Conservation (phyloP, 2,329 filamentous ascomycete species). For the Trichophyton equinum region DNA sequence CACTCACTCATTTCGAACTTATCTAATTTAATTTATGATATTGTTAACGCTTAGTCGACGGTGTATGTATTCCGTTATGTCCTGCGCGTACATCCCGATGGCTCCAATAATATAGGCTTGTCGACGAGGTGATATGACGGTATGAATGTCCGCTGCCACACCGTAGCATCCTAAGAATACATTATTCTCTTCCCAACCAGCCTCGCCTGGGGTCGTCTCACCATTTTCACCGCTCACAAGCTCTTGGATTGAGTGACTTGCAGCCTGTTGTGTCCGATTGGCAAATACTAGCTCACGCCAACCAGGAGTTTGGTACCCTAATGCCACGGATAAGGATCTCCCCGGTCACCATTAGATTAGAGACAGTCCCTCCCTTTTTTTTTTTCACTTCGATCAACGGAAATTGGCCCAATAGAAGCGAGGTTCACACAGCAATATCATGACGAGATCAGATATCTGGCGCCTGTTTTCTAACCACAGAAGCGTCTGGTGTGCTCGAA, state of each 20-base stretch:
- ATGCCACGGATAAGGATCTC: neutral
- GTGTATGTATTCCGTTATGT: neutral
- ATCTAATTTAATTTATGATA: slow-evolving; percentile 1
- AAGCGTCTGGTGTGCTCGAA: neutral
- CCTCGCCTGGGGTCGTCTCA: neutral
- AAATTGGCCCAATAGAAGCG: neutral
- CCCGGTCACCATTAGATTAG: neutral
- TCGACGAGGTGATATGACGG: neutral
- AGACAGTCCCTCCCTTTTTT: neutral
- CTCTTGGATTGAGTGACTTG: neutral
- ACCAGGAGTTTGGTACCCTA: neutral
- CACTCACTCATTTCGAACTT: neutral
- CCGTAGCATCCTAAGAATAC: neutral
- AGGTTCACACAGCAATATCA: neutral
- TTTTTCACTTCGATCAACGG: neutral
- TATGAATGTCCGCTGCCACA: neutral
- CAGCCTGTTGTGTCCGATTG: neutral
- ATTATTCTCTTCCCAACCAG: neutral
- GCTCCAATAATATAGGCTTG: neutral
- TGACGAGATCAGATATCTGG: neutral
- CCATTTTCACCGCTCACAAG: neutral
- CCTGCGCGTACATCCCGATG: neutral
- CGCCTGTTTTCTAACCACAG: neutral
- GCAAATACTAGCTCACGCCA: neutral
- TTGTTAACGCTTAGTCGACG: neutral